phyloP scores from a whole-genome alignment of 371 early-diverging fungal genomes.

The Thermomucor indicae-seudaticae region DNA sequence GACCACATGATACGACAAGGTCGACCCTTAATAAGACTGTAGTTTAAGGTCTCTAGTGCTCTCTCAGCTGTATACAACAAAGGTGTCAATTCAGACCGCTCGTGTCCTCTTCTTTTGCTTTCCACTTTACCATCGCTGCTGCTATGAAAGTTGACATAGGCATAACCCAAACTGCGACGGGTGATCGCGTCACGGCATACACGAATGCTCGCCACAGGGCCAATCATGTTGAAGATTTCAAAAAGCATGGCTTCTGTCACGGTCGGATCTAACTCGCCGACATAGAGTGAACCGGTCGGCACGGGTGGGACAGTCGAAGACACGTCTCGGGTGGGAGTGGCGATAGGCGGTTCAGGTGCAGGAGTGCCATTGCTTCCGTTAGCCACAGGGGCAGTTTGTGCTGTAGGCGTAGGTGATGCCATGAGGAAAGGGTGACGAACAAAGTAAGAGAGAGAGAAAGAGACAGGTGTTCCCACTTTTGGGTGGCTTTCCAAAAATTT shows the following conservation, averaged over 20 bases:
- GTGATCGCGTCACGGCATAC: conserved; percentile 98
- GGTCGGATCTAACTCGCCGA: conserved; percentile 88
- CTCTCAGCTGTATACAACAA: conserved; percentile 65
- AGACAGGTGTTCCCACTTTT: too few relatives aligned
- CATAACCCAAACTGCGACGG: conserved; percentile 95
- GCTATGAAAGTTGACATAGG: conserved; percentile 96
- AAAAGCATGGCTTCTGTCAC: conserved; percentile 97
- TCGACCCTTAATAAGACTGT: conserved; percentile 89
- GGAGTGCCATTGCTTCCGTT: too few relatives aligned
- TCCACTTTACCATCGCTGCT: conserved; percentile 64
- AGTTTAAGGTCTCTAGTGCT: conserved; percentile 94
- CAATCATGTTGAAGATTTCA: conserved; percentile 94
- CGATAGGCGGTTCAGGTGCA: too few relatives aligned
- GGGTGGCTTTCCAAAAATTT: too few relatives aligned
- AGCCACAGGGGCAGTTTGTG: too few relatives aligned
- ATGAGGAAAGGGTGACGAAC: too few relatives aligned
- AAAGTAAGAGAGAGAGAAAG: too few relatives aligned
- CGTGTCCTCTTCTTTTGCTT: not conserved
- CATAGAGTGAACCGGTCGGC: conserved; percentile 90
- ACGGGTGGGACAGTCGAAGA: too few relatives aligned
- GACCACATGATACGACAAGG: conserved; percentile 99
- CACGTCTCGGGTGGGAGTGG: too few relatives aligned
- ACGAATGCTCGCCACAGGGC: conserved; percentile 96
- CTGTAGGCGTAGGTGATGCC: too few relatives aligned
- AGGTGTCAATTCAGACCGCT: not conserved